phyloP scores from a whole-genome alignment of 345 rosid genomes.

The Adansonia digitata region DNA sequence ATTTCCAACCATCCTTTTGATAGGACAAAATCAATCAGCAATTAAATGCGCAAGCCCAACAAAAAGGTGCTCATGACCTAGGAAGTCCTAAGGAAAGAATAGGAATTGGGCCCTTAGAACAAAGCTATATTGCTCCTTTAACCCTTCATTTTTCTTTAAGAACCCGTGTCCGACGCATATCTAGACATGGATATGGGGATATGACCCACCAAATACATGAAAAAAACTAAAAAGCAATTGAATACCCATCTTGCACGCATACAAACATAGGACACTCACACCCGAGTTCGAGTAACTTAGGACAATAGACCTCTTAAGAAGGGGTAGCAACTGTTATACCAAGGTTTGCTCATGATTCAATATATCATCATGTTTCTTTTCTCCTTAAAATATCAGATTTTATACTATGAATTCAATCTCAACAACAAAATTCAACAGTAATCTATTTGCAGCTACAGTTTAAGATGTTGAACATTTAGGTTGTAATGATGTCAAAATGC shows the following conservation, averaged over 20 bases:
- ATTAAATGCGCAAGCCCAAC: not conserved
- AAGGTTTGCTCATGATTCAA: not conserved
- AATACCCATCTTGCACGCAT: too few relatives aligned
- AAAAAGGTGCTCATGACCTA: not conserved
- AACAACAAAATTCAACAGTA: not conserved
- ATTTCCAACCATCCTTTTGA: not conserved
- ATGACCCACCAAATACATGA: too few relatives aligned
- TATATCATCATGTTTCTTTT: not conserved
- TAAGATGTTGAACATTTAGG: not conserved
- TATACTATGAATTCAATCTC: not conserved
- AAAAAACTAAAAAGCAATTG: too few relatives aligned
- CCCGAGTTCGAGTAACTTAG: too few relatives aligned
- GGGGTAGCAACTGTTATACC: not conserved
- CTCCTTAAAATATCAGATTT: not conserved
- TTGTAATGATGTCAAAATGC: not conserved
- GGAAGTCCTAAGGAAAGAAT: not conserved
- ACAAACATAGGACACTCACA: too few relatives aligned
- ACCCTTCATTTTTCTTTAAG: too few relatives aligned
- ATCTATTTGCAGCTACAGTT: not conserved
- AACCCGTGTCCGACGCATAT: too few relatives aligned
- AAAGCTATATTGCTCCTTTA: too few relatives aligned
- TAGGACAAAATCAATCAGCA: not conserved
- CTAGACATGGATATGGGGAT: too few relatives aligned
- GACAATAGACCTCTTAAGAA: not conserved
- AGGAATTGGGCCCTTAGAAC: not conserved